phyloP scores from a whole-genome alignment of 352 stramenopile species.

The Phytopythium mirpurense region DNA sequence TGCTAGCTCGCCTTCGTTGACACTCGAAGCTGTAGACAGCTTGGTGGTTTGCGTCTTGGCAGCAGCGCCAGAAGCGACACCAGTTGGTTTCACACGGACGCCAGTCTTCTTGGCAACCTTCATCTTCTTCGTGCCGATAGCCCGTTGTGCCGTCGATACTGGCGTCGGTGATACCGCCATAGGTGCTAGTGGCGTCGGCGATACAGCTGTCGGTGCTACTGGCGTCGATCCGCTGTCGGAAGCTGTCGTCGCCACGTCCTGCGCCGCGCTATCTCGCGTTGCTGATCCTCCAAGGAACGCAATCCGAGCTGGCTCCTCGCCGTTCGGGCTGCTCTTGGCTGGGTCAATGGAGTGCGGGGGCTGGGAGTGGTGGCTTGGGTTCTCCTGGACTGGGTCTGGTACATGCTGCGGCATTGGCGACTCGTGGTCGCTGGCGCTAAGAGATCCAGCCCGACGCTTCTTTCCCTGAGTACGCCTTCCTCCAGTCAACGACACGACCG shows the following conservation, averaged over 20 bases:
- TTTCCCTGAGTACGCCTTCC: slow-evolving; percentile 16
- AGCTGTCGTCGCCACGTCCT: not conserved
- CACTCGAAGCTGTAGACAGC: not conserved
- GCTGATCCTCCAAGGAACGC: not conserved
- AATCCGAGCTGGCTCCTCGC: not conserved
- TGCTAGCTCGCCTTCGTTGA: not conserved
- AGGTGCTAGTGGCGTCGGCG: too few relatives aligned
- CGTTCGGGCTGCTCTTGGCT: not conserved
- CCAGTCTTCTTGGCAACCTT: not conserved
- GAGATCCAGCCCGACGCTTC: slow-evolving; percentile 6
- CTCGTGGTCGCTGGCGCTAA: slow-evolving; percentile 4
- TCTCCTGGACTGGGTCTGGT: too few relatives aligned
- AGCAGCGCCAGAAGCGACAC: not conserved
- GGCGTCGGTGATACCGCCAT: too few relatives aligned
- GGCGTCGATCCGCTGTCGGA: too few relatives aligned
- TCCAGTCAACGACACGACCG: slow-evolving; percentile 16
- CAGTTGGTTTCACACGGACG: not conserved
- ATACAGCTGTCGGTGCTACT: too few relatives aligned
- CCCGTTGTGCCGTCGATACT: not conserved
- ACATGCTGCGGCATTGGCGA: not conserved
- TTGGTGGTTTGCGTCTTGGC: not conserved
- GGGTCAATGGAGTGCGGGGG: not conserved
- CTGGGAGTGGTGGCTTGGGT: too few relatives aligned
- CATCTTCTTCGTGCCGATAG: not conserved
- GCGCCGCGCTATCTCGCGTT: not conserved